Evolutionary conservation across 2,329 filamentous ascomycete genomes (phyloP), one percentile per base, ranked within the genome.

Genomic region (Hypoxylon sp.): DNA sequence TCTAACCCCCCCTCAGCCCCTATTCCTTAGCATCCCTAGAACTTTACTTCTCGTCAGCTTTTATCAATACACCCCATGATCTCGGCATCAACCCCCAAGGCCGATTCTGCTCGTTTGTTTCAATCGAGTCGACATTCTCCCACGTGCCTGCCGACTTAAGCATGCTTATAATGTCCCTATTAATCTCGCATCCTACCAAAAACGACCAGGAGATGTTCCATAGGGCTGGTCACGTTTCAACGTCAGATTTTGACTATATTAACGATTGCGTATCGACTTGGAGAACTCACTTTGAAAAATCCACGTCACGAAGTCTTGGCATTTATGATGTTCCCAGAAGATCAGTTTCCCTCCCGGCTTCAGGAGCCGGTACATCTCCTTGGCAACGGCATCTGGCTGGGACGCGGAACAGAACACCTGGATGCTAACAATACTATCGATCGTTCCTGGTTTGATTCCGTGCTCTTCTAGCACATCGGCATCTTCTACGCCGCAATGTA

Each of bases 291-390:
- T 37, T 13, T 55, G 41, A 17, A 22, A 19, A 8, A 46, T 34
- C 37, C 52, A n/a, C 32, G 52, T 55, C 41, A 26, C 52, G 10
- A 1, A 19, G 52, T 55, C 52, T 28, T 26, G 17, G 19, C 52
- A 47, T 47, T 11, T 6, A 5, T n/a, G 30, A 58, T 82, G 81
- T 64, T 83, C 81, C 78, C 80, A 82, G 56, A 82, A 82, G 24
- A 83, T 72, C 59, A 82, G 79, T 46, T 74, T 77, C 11, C 80
- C 80, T 1, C 80, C 80, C 0, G 80, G 81, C 63, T 79, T 82
- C 43, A 83, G 65, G 26, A 82, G 65, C 52, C 75, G 75, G 64
- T 78, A 79, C n/a, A 81, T 61, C 58, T 74, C 69, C 65, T 56
- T 74, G 56, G 73, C 71, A 50, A 74, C 72, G 4, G 28, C 65